Base-by-base conservation (phyloP, 2,329 filamentous ascomycete genomes). In the Fusarium cyanostomum region DNA sequence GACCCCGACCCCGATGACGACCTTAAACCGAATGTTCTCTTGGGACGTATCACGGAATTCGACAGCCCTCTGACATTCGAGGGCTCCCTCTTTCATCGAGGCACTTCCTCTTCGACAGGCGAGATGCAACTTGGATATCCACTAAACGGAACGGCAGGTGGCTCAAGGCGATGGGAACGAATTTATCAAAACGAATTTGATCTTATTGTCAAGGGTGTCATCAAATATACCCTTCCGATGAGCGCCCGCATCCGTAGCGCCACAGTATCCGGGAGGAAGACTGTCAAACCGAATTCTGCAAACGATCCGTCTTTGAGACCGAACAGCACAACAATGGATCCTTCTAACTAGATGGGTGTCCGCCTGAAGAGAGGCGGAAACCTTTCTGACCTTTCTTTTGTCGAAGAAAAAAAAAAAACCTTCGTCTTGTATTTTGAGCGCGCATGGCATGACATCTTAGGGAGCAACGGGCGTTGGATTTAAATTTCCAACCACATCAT, bases 171-270 rank as follows among this genome's bases (percentile, higher is more conserved):
- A 11, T 99, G 95, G 95, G 92, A 96, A 74, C 86, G 88, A 58
- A 94, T 98, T 42, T 82, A 97, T 46, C 87, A 96, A 65, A 91
- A 97, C 75, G 92, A 94, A 39, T 99, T 98, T 69, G 92, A 97
- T 67, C 84, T 99, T 44, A 94, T 98, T 59, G 86, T 99, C 37
- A 89, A 95, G 69, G 95, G 95, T 18, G 91, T 95, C 12, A 82
- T 99, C 67, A 93, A 94, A 72, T 99, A 99, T 72, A 85, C 80
- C 27, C 79, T 89, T 30, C 87, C 87, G 3, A 78, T 89, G 49
- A 89, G 85, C 68, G 84, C 85, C 66, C 83, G 82, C 51, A 75
- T 87, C 33, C 80, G 86, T 62, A 88, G 84, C 63, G 84, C 85
- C 8, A 81, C 84, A 8, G 86, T 89, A 39, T 84, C 85, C 9